These are phyloP conservation scores for Mortierella sp. DNA, from an alignment of 371 early-diverging fungal species.

Conservation along the genomic window DNA sequence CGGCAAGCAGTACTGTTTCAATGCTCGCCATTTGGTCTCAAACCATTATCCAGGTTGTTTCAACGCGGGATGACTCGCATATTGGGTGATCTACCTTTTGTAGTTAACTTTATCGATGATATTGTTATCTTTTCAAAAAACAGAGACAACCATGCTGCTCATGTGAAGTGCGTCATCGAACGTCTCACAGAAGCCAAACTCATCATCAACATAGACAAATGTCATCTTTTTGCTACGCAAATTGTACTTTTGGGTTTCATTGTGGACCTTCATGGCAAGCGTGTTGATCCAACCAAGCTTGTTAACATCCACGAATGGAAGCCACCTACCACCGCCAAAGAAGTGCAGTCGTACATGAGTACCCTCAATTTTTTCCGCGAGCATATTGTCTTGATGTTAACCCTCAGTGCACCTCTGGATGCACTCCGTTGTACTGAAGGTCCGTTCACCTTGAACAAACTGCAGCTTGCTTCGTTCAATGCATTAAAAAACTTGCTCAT, in stretches of 20 bases:
- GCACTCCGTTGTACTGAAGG: constrained; percentile 18
- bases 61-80: constrained; percentile 31
- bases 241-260: constrained; percentile 3
- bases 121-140: constrained; percentile 11
- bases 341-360: constrained; percentile 5
- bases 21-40: constrained; percentile 45
- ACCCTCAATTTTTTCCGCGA: constrained; percentile 17
- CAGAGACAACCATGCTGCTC: not conserved
- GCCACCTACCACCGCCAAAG: constrained; percentile 7
- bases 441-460: not conserved
- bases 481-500: not conserved
- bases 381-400: constrained; percentile 4
- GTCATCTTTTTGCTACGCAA: constrained; percentile 14
- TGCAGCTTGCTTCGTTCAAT: not conserved
- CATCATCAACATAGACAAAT: constrained; percentile 16
- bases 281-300: constrained; percentile 11
- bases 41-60: constrained; percentile 35
- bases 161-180: constrained; percentile 7
- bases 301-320: constrained; percentile 24
- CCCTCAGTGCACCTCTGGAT: constrained; percentile 27
- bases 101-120: constrained; percentile 17
- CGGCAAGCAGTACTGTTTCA: constrained; percentile 44
- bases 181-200: constrained; percentile 12
- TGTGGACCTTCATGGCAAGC: not conserved
- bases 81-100: constrained; percentile 11